Conservation (phyloP, 148 eudicot species). For the Mesembryanthemum crystallinum region DNA sequence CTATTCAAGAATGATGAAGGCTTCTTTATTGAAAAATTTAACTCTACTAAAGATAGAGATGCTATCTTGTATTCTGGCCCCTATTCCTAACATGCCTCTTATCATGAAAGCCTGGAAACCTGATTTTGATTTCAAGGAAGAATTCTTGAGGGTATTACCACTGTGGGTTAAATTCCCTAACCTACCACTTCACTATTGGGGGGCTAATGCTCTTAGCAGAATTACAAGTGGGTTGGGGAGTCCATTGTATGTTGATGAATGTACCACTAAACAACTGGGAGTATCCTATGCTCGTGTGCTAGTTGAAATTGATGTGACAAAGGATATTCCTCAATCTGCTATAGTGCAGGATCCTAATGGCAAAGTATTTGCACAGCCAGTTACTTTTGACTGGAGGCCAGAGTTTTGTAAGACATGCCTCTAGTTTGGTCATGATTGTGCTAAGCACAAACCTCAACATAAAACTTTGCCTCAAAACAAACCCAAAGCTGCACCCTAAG, state of each 20-base stretch:
- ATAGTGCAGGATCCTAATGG: neutral
- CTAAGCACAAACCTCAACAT: neutral
- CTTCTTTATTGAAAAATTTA: neutral
- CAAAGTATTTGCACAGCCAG: neutral
- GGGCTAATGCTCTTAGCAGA: neutral
- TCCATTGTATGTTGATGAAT: neutral
- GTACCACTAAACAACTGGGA: neutral
- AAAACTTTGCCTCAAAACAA: too few species aligned
- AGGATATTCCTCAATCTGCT: neutral
- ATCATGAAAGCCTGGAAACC: neutral
- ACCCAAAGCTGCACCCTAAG: too few species aligned
- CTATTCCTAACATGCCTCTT: neutral
- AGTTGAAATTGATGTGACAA: neutral
- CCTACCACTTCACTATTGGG: neutral
- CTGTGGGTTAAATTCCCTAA: neutral
- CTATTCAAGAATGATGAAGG: neutral
- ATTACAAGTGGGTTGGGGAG: neutral
- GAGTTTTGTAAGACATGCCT: neutral
- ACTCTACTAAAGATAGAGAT: neutral
- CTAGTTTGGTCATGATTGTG: neutral
- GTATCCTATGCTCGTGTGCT: neutral
- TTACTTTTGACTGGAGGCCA: neutral
- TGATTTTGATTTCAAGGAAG: neutral
- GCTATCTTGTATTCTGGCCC: neutral
- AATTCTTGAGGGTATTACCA: neutral